Percentiles rank a stretch among this genome's conserved stretches.
phyloP scores from a whole-genome alignment of 768 basidiomycete species.

The Pleurotus platypus region DNA sequence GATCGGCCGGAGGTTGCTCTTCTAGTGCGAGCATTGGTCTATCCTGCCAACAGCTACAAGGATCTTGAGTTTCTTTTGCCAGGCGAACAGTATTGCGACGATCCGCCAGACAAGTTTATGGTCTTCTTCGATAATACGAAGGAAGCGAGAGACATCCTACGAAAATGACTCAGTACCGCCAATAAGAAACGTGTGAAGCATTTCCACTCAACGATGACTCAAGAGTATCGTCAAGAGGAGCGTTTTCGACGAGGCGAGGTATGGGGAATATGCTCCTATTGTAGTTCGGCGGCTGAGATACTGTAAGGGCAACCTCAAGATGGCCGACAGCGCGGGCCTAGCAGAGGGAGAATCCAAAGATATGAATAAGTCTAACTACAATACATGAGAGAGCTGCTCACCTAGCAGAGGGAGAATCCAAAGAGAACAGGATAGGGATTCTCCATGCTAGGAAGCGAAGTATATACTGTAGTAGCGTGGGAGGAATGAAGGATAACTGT shows the following conservation, averaged over 20 bases:
- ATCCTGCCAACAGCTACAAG: slow-evolving; percentile 9
- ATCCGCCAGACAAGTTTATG: slow-evolving; percentile 15
- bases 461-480: too few relatives aligned
- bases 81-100: slow-evolving; percentile 1
- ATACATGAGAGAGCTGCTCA: too few relatives aligned
- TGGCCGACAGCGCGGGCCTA: too few relatives aligned
- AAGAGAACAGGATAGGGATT: too few relatives aligned
- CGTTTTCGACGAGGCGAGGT: slow-evolving; percentile 11
- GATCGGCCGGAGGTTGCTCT: slow-evolving; percentile 17
- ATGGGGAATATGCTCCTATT: slow-evolving; percentile 19
- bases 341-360: too few relatives aligned
- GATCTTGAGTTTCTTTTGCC: slow-evolving; percentile 14
- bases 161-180: slow-evolving; percentile 8
- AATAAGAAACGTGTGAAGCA: slow-evolving; percentile 14
- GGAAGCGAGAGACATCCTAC: slow-evolving; percentile 15
- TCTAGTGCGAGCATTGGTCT: slow-evolving; percentile 7
- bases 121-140: slow-evolving; percentile 23
- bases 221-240: slow-evolving; percentile 15
- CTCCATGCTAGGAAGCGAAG: too few relatives aligned
- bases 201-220: slow-evolving; percentile 26
- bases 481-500: too few relatives aligned
- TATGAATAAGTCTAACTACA: too few relatives aligned
- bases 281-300: neutral
- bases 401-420: too few relatives aligned
- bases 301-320: too few relatives aligned